Conservation (phyloP, 495 filamentous ascomycete genomes). For the Friedmanniomyces simplex region DNA sequence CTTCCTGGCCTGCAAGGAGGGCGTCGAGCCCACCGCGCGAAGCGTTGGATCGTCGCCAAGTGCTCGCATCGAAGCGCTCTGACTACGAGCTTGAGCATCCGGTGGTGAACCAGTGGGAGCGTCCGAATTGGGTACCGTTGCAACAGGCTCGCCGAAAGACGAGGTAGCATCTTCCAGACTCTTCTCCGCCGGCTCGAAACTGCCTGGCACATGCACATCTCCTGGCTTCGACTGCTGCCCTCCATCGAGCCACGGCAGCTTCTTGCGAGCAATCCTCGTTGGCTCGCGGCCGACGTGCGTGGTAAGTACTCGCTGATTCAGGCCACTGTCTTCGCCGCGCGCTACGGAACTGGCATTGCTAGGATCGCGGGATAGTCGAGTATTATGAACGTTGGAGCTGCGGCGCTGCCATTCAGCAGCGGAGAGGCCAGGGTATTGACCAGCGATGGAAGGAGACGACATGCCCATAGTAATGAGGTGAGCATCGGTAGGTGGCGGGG, state of each 20-base stretch:
- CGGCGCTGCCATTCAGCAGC: background rate
- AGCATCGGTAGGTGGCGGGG: conserved; percentile 8
- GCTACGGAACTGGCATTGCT: conserved; percentile 3
- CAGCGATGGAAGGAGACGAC: conserved; percentile 7
- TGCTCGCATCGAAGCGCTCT: background rate
- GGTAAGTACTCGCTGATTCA: background rate
- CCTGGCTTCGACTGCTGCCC: background rate
- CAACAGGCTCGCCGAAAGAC: background rate
- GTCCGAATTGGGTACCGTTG: background rate
- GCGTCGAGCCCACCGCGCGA: conserved; percentile 11
- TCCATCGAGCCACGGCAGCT: conserved; percentile 20
- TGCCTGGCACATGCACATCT: background rate
- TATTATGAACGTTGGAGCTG: background rate
- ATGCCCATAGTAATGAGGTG: conserved; percentile 5
- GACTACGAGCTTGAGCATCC: too few relatives aligned
- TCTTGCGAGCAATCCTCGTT: conserved; percentile 6
- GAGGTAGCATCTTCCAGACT: background rate
- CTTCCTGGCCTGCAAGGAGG: background rate
- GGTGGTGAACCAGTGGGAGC: background rate
- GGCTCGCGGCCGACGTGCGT: background rate
- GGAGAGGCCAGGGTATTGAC: background rate
- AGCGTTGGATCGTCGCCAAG: conserved; percentile 7
- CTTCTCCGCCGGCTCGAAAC: conserved; percentile 1
- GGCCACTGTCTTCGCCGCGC: background rate
- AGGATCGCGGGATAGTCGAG: background rate